Conservation (phyloP, 1,139 yeast species). For the Yamadazyma dushanensis region DNA sequence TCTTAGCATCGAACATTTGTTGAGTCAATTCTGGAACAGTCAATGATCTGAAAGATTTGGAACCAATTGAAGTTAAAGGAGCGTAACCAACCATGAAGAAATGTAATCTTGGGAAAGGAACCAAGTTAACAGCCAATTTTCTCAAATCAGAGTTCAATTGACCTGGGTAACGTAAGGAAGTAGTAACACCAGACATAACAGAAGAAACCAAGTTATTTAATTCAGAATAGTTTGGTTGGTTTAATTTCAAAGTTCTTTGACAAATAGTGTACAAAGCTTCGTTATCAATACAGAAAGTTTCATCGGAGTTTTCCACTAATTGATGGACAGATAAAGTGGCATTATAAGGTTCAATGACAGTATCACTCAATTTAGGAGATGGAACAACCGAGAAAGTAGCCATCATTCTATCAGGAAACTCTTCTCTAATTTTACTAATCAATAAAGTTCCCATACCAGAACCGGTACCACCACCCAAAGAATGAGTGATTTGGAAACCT, state of each 20-base stretch:
- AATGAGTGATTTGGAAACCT: constrained; percentile 92
- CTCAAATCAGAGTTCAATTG: constrained; percentile 89
- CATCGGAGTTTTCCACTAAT: constrained; percentile 85
- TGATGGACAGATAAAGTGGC: constrained; percentile 93
- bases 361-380: constrained; percentile 86
- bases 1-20: constrained; percentile 88
- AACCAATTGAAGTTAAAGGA: constrained; percentile 77
- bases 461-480: constrained; percentile 96
- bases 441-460: constrained; percentile 92
- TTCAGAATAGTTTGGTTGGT: constrained; percentile 75
- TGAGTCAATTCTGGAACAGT: constrained; percentile 90
- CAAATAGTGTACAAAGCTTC: constrained; percentile 90
- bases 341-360: constrained; percentile 92
- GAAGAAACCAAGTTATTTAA: constrained; percentile 80
- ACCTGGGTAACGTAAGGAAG: constrained; percentile 90
- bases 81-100: constrained; percentile 95
- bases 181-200: constrained; percentile 91
- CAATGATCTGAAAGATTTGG: constrained; percentile 79
- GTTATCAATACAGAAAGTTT: constrained; percentile 91
- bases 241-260: constrained; percentile 77
- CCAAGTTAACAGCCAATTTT: constrained; percentile 88
- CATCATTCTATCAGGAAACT: constrained; percentile 93
- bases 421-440: constrained; percentile 79
- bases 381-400: constrained; percentile 93
- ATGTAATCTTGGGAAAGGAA: constrained; percentile 93